These are phyloP conservation scores for Niveomyces coronatus DNA, from an alignment of 2,329 filamentous ascomycete genomes.

Conservation along the genomic window DNA sequence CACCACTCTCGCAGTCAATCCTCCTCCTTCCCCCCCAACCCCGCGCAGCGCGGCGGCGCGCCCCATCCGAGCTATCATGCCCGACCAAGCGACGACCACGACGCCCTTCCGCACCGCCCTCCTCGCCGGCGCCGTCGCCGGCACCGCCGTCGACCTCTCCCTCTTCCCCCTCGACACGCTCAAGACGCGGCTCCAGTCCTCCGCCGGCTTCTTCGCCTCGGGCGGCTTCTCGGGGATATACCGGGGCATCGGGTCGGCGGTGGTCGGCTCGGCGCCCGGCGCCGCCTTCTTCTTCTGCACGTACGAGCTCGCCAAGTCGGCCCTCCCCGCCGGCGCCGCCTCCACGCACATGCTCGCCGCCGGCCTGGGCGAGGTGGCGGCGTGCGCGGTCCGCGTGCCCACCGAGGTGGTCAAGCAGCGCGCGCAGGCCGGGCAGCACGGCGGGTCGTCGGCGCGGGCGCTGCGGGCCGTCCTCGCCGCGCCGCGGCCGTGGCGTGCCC, in stretches of 20 bases:
- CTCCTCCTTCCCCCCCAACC: not conserved
- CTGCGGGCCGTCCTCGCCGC: conserved; percentile 55
- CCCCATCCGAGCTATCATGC: no score
- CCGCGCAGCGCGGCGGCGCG: not conserved
- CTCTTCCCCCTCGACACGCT: conserved; percentile 98
- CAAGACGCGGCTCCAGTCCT: conserved; percentile 91
- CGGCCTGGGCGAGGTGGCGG: conserved; percentile 77
- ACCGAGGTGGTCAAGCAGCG: conserved; percentile 95
- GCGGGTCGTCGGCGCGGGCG: conserved; percentile 56
- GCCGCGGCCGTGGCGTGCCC: conserved; percentile 54
- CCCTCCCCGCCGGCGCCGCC: conserved; percentile 29
- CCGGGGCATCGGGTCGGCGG: conserved; percentile 77
- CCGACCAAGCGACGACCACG: conserved; percentile 12
- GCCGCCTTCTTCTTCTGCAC: conserved; percentile 97
- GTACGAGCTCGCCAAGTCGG: conserved; percentile 66
- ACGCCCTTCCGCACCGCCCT: conserved; percentile 50
- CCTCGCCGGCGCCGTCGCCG: conserved; percentile 78
- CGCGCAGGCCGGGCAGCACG: conserved; percentile 78
- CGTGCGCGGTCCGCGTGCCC: conserved; percentile 84
- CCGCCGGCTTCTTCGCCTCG: conserved; percentile 62
- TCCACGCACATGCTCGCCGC: conserved; percentile 75
- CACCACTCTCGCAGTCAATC: not conserved
- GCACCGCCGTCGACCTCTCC: conserved; percentile 91
- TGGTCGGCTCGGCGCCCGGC: conserved; percentile 85
- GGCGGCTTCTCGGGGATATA: conserved; percentile 91